Percentiles rank a stretch among this genome's conserved stretches.
These are phyloP conservation scores for Fonsecaea monophora DNA, from an alignment of 2,329 filamentous ascomycete species.

Conservation along the genomic window DNA sequence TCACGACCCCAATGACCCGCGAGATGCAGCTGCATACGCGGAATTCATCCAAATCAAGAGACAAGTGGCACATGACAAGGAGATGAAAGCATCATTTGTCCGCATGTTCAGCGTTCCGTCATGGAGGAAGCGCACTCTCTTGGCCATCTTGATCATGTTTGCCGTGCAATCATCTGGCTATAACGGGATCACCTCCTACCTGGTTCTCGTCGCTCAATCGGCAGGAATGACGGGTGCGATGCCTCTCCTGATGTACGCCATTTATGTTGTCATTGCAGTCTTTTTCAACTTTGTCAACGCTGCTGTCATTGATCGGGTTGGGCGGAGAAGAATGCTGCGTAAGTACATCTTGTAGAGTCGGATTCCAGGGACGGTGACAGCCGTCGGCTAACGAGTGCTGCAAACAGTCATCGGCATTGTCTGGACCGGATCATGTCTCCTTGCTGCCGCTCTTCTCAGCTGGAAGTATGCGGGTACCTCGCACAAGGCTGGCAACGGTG, in stretches of 20 bases:
- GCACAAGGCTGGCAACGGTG: no score
- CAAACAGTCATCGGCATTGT: no score
- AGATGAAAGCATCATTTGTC: constrained; percentile 29
- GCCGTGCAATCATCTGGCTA: constrained; percentile 43
- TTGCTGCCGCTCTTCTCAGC: no score
- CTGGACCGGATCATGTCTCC: no score
- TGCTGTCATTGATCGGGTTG: constrained; percentile 40
- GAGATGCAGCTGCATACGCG: constrained; percentile 26
- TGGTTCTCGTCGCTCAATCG: constrained; percentile 47
- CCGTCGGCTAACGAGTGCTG: no score
- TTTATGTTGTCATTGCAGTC: no score
- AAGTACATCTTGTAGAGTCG: no score
- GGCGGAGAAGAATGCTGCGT: no score
- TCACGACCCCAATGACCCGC: constrained; percentile 22
- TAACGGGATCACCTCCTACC: constrained; percentile 49
- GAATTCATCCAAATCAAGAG: constrained; percentile 30
- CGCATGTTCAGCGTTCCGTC: constrained; percentile 32
- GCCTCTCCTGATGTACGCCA: constrained; percentile 52
- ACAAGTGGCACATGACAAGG: constrained; percentile 32
- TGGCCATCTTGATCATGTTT: constrained; percentile 31
- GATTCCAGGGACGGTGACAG: no score
- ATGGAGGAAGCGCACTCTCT: constrained; percentile 25
- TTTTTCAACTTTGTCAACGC: constrained; percentile 51
- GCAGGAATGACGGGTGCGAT: constrained; percentile 49
- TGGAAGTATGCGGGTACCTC: no score